These are phyloP conservation scores for Gossypium turneri DNA, from an alignment of 345 rosid genomes.

Conservation along the genomic window DNA sequence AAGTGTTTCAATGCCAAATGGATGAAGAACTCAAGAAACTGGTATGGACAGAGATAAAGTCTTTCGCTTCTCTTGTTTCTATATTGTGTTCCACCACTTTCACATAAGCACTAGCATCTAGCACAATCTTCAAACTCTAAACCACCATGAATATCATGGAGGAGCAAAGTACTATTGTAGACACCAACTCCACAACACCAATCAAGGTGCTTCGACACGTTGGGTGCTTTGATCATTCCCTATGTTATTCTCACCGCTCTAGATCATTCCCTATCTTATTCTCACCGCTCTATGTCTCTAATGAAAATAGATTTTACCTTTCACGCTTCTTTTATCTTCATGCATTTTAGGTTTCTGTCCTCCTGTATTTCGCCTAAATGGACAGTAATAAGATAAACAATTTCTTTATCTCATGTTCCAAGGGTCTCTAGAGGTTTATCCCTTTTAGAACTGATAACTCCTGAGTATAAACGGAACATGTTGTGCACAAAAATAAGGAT, in stretches of 20 bases:
- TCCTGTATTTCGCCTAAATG: not conserved
- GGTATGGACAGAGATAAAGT: not conserved
- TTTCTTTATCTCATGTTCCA: not conserved
- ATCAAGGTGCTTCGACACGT: not conserved
- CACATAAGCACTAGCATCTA: not conserved
- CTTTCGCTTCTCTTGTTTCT: not conserved
- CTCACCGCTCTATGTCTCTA: not conserved
- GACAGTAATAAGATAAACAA: not conserved
- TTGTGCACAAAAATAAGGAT: not conserved
- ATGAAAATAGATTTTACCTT: not conserved
- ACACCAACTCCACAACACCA: not conserved
- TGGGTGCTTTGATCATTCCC: not conserved
- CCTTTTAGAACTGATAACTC: not conserved
- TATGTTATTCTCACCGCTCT: not conserved
- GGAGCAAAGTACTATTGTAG: not conserved
- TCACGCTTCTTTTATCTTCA: not conserved
- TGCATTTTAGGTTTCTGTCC: not conserved
- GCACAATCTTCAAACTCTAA: not conserved
- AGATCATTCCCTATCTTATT: not conserved
- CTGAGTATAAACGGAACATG: not conserved
- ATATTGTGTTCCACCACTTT: not conserved
- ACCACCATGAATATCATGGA: not conserved
- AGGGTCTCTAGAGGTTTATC: not conserved
- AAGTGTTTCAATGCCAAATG: not conserved
- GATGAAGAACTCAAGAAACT: not conserved